Base-by-base conservation (phyloP, 805 yeast species). In the Nakazawaea ernobii region DNA sequence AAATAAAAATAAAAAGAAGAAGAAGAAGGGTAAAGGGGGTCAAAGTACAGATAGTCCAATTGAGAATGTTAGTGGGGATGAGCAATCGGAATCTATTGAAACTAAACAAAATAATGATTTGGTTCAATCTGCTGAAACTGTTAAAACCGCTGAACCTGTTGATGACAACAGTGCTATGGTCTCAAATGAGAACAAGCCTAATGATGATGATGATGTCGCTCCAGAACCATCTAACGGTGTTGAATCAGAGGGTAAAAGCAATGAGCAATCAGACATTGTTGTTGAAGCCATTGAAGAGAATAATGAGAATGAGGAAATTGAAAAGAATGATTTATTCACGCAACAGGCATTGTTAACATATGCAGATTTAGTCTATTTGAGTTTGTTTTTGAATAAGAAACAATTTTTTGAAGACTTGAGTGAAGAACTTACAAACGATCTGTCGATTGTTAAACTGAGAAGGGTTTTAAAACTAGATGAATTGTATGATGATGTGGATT, bases 341-440 rank as follows among this genome's bases (percentile, higher is more conserved):
- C 47, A 43, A n/a, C 37, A 38, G 15, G 11, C 24, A 24, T 30
- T 43, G 24, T 32, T 43, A 14, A 43, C 47, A 17, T 43, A 43
- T 36, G 36, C 42, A 6, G 47, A 43, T 32, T 32, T 43, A 14
- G 26, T 43, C 10, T 43, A 43, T 14, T 32, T 43, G 24, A 14
- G 30, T 8, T 29, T 37, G 17, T 43, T 43, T 26, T 32, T 38
- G 14, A 11, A 43, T 11, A 15, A 37, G 9, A 28, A 29, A 8
- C 35, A 14, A 15, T n/a, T 20, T 10, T 35, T 29, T 29, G 35
- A 35, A 20, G 39, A 33, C n/a, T 10, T 30, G 11, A 32, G 28
- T 17, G 36, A 13, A 10, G 41, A 37, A 13, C 32, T 37, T 8
- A 20, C 14, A 2, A 32, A 38, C 6, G 32, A 36, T 30, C 13